These are phyloP conservation scores for Colletotrichum horii DNA, from an alignment of 2,329 filamentous ascomycete genomes.

Conservation along the genomic window DNA sequence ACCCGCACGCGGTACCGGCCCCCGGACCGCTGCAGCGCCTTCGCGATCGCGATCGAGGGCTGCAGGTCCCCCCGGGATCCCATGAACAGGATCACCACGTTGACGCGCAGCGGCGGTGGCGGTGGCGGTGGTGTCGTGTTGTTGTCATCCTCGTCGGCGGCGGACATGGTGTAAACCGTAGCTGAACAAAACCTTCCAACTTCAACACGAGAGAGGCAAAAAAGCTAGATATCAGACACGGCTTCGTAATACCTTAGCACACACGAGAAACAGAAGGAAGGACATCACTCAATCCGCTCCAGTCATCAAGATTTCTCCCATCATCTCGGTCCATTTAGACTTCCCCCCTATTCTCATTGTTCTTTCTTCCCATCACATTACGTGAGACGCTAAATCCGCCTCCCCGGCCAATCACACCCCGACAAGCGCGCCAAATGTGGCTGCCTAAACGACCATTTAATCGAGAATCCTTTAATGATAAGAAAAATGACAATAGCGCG, in stretches of 20 bases:
- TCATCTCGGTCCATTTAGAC: neutral
- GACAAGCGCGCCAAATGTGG: neutral
- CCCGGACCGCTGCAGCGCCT: constrained; percentile 35
- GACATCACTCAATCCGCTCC: neutral
- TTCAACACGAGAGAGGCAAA: neutral
- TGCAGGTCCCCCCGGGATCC: constrained; percentile 51
- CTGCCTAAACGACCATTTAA: neutral
- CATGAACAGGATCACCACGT: constrained; percentile 53
- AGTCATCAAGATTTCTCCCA: neutral
- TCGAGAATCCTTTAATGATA: neutral
- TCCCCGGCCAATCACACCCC: neutral
- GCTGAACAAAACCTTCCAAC: neutral
- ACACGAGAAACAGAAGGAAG: neutral
- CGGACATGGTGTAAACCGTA: neutral
- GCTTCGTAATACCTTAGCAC: neutral
- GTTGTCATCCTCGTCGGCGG: neutral
- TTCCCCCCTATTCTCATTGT: neutral
- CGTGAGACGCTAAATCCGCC: neutral
- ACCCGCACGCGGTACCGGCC: constrained; percentile 43
- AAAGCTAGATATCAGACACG: neutral
- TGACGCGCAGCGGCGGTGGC: constrained; percentile 29
- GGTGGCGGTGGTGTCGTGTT: neutral
- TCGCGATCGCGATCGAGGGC: constrained; percentile 52
- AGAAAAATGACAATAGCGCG: neutral
- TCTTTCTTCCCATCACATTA: neutral